Evolutionary conservation across 1,284 basidiomycete species (phyloP).

Genomic region (Apiotrichum montevideense): DNA sequence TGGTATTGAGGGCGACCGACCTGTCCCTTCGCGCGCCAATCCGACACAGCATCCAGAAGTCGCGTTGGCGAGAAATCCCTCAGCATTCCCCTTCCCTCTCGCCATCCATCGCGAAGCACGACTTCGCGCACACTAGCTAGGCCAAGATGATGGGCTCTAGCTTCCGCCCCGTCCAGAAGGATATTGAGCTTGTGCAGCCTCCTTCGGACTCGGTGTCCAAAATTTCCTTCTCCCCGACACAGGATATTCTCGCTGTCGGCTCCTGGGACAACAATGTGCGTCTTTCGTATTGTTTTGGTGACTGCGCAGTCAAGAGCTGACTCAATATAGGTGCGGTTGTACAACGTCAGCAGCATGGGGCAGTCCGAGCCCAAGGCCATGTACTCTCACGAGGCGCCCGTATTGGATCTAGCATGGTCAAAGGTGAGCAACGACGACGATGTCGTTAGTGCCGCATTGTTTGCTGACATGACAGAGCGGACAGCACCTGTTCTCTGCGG

Average conservation of each 20-base stretch:
- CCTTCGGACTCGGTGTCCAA: constrained; percentile 69
- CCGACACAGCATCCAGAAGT: too few species aligned
- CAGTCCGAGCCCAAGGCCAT: constrained; percentile 68
- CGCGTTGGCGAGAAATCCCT: too few species aligned
- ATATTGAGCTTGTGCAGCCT: constrained; percentile 67
- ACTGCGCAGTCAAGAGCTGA: too few species aligned
- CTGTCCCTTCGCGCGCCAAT: too few species aligned
- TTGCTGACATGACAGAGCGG: constrained; percentile 54
- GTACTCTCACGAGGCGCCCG: constrained; percentile 75
- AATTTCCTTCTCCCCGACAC: constrained; percentile 58
- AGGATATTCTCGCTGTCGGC: constrained; percentile 66
- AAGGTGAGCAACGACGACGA: constrained; percentile 43
- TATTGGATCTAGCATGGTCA: constrained; percentile 76
- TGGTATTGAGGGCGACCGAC: too few species aligned
- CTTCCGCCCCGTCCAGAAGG: constrained; percentile 48
- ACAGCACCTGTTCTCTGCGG: constrained; percentile 73
- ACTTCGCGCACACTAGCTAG: not conserved
- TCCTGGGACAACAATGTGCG: constrained; percentile 73
- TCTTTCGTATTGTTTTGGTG: too few species aligned
- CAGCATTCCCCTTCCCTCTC: too few species aligned
- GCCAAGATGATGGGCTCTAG: constrained; percentile 15
- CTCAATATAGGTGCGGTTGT: constrained; percentile 51
- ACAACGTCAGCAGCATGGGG: constrained; percentile 52
- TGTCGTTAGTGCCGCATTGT: not conserved
- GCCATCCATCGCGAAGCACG: too few species aligned